Conservation (phyloP, 2,329 filamentous ascomycete genomes). For the Microdochium trichocladiopsis region DNA sequence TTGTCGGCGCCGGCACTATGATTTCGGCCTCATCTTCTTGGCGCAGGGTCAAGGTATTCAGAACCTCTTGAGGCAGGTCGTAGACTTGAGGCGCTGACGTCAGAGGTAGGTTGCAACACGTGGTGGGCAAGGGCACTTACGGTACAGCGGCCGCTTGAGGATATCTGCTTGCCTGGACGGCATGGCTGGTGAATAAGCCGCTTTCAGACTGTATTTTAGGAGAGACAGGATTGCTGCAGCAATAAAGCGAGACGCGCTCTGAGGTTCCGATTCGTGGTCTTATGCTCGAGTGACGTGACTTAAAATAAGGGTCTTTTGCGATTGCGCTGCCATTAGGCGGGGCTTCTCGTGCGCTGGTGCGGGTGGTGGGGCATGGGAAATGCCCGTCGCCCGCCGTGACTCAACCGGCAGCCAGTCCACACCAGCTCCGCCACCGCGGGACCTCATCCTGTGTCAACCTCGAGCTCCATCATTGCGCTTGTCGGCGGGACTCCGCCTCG, state of each 20-base stretch:
- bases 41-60: conserved; percentile 56
- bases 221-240: neutral
- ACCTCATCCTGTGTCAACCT: neutral
- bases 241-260: neutral
- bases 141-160: conserved; percentile 27
- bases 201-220: neutral
- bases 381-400: neutral
- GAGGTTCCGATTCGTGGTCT: neutral
- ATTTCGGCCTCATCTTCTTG: conserved; percentile 30
- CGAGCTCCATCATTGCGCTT: too few species aligned
- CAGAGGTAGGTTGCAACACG: conserved; percentile 7
- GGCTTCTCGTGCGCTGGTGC: neutral
- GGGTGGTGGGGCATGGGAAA: neutral
- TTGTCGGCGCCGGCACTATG: neutral
- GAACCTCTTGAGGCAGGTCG: conserved; percentile 69
- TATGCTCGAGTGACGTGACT: neutral
- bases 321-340: neutral
- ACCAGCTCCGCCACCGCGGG: neutral
- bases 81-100: conserved; percentile 52
- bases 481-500: too few species aligned
- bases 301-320: neutral
- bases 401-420: neutral
- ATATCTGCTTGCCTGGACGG: conserved; percentile 20
- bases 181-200: neutral
- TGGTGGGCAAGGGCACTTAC: conserved; percentile 12